Base-by-base conservation (phyloP, 805 yeast genomes). In the Ogataea trehaloabstinens region DNA sequence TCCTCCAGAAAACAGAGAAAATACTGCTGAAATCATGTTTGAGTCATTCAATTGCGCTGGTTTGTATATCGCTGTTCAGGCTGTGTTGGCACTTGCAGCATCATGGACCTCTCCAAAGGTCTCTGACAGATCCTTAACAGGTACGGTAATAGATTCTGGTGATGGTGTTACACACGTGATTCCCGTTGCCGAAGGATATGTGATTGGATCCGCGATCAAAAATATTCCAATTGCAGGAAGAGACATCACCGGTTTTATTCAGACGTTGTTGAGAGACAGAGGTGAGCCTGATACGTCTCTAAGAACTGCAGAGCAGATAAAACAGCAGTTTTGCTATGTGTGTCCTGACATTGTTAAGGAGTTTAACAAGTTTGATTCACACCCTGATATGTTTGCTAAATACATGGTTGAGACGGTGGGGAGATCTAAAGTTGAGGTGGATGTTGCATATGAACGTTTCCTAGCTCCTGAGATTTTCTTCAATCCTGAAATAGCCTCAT, bases 1-100 rank as follows among this genome's bases (percentile, higher is more conserved):
- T 59, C 97, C 99, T n/a, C 99, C 99, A 5, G 99, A 93, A 70
- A 93, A 93, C 66, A 85, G 99, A 69, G 99, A 93, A 63, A 88
- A 87, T 62, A 89, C 96, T 1, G 99, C 99, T 10, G 99, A 93
- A 63, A 93, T 93, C 60, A 93, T 93, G 95, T 93, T 93, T 68
- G 99, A 93, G 69, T 82, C 95, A 15, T 93, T 93, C 75, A 93
- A 93, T 64, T 93, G 99, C 68, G 98, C 98, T 13, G 99, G 99
- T 44, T 72, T 93, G 45, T 93, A 93, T 67, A 93, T 93, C 58
- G 99, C 99, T 11, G 99, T 93, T 12, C 99, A 93, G 70, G 99
- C 99, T 0, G 99, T 93, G 28, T 73, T 93, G 48, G 99, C 99
- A 1, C 73, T 93, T 52, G 99, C 99, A 5, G 99, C 99, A 1